A percentile compares a stretch with the other conserved stretches of the same genome.
These are phyloP conservation scores for Orbilia javanica DNA, from an alignment of 2,329 filamentous ascomycete genomes.

Conservation along the genomic window DNA sequence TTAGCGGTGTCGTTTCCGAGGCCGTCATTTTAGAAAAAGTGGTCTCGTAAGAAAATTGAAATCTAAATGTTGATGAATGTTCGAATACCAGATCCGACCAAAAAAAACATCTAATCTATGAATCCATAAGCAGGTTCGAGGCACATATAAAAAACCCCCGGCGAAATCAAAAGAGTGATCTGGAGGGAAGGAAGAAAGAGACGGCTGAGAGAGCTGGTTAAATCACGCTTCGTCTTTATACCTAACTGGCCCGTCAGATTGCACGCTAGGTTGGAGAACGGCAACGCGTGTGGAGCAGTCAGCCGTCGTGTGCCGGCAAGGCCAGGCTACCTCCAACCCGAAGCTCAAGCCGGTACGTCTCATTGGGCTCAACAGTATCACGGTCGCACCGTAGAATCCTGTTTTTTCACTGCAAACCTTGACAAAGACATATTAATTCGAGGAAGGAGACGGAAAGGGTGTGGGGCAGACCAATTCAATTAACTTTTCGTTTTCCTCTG, in stretches of 20 bases:
- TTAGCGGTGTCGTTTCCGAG: constrained; percentile 15
- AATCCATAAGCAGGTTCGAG: background rate
- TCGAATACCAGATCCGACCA: constrained; percentile 15
- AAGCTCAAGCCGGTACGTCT: background rate
- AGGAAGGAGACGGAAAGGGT: too few relatives aligned
- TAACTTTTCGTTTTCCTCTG: background rate
- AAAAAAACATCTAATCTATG: background rate
- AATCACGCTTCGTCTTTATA: background rate
- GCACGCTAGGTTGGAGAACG: background rate
- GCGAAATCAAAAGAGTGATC: background rate
- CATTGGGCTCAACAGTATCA: background rate
- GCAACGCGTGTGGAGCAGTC: background rate
- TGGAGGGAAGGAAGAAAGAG: background rate
- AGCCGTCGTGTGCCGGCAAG: constrained; percentile 2
- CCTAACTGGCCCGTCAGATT: background rate
- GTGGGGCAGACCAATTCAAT: background rate
- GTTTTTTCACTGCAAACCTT: background rate
- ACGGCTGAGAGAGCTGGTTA: background rate
- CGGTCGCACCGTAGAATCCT: background rate
- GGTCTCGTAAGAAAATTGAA: background rate
- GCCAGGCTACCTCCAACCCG: background rate
- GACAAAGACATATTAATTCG: background rate
- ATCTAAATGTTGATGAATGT: background rate
- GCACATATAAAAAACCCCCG: background rate
- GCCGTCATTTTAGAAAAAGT: background rate